Evolutionary conservation across 768 basidiomycete genomes (phyloP), one percentile per base, ranked within the genome.

Genomic region (Phylloporus scabripes): DNA sequence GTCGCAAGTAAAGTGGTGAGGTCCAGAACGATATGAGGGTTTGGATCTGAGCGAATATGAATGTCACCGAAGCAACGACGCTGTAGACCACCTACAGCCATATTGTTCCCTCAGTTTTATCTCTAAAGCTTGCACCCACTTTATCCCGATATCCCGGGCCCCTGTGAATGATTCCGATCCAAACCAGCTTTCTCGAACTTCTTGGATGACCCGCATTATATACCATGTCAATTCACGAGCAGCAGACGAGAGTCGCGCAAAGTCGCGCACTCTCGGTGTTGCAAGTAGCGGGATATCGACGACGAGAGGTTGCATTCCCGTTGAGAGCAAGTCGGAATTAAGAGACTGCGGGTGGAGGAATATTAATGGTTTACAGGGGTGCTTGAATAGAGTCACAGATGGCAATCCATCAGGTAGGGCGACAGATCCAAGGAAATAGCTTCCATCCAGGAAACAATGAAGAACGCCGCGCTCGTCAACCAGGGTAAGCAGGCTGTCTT

Each of bases 211-310:
- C 40, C 83, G 80, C 62, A 84, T 77, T 28, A 73, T 69, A 69
- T 90, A 89, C 81, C 82, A 86, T 7, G 76, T 67, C 32, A 92
- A 72, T 55, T 88, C 86, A 12, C 85, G 78, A 5, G 81, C 76
- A 14, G 80, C 77, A 5, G 88, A 81, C 4, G 86, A 85, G 21
- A 81, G 68, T 58, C 78, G 75, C 15, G 87, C 87, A 45, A 92
- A 73, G 58, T 89, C 84, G 49, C 87, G 80, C 47, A 75, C 65
- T 48, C 74, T 74, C 38, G 80, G 71, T 32, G 74, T 69, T 17
- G 70, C 72, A 40, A 90, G 73, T 45, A 88, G 69, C 0, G 85
- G 78, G 17, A 87, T 58, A 12, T 77, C 62, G 33, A 89, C 61
- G 31, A 72, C 57, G 6, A 69, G 60, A 46, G 84, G 83, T 29